Evolutionary conservation across 768 basidiomycete species (phyloP), one percentile per base, ranked within the genome.

Genomic region (Amylocystis lapponica): DNA sequence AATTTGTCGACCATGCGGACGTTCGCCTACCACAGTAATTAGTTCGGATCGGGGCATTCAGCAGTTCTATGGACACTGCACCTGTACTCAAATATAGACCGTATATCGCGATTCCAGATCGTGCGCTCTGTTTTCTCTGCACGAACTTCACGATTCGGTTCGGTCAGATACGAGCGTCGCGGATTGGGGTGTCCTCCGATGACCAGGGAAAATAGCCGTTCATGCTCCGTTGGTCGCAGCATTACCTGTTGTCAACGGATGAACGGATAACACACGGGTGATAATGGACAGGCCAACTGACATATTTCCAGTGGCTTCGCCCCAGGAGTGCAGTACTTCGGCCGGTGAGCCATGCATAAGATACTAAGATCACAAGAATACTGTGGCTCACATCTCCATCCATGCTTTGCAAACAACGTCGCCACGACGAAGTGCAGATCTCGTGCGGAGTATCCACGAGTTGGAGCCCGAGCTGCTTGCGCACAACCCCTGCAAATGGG

Each of bases 1-100:
- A 76, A 69, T 16, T 53, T 63, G 27, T 74, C 50, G 1, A 67
- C 68, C 71, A 75, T 72, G 10, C 76, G 64, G 22, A 76, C 66
- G 49, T 75, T 75, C 1, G 73, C 66, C 19, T 74, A 69, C n/a
- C n/a, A n/a, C n/a, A n/a, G n/a, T n/a, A n/a, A n/a, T n/a, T n/a
- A n/a, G n/a, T n/a, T n/a, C n/a, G n/a, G n/a, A n/a, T n/a, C n/a
- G n/a, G 23, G n/a, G n/a, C n/a, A n/a, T n/a, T n/a, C n/a, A n/a
- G n/a, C n/a, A n/a, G n/a, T n/a, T n/a, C n/a, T n/a, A n/a, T n/a
- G n/a, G n/a, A n/a, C n/a, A n/a, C n/a, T n/a, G n/a, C n/a, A 38
- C 43, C 27, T 45, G 25, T 10, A 37, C 13, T 45, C 36, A 5
- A 19, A 21, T n/a, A 37, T 9, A 26, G 26, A 45, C 25, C 11